These are phyloP conservation scores for Dinochytrium kinnereticum DNA, from an alignment of 371 early-diverging fungal species.

Conservation along the genomic window DNA sequence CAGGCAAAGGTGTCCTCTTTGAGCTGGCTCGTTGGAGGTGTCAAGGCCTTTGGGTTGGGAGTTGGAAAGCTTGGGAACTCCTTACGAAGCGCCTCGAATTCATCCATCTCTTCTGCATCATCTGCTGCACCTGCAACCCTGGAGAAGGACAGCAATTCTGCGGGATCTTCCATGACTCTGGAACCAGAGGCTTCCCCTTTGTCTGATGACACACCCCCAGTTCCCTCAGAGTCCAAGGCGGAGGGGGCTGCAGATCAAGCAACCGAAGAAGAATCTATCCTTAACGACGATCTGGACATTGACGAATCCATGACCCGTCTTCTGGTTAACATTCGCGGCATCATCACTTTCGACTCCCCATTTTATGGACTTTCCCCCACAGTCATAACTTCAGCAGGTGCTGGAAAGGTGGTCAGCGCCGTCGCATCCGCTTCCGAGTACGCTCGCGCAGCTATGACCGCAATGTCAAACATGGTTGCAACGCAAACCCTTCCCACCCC, in stretches of 20 bases:
- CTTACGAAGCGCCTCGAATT: neutral
- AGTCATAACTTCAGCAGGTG: conserved; percentile 41
- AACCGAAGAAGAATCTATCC: neutral
- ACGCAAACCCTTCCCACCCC: neutral
- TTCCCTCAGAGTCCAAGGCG: neutral
- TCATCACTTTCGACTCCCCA: conserved; percentile 53
- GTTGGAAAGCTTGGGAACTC: conserved; percentile 3
- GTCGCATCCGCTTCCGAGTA: conserved; percentile 19
- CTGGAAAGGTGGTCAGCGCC: conserved; percentile 31
- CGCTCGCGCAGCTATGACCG: neutral
- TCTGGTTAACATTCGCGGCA: conserved; percentile 47
- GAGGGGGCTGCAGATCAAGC: neutral
- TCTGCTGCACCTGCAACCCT: too few species aligned
- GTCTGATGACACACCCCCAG: neutral
- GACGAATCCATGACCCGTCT: conserved; percentile 29
- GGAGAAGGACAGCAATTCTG: neutral
- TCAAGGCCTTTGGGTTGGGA: neutral
- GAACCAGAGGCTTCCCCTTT: neutral
- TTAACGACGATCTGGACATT: neutral
- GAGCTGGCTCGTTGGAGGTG: neutral
- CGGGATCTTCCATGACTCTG: neutral
- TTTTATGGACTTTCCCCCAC: conserved; percentile 47
- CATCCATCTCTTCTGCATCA: neutral
- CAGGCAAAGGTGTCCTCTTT: neutral
- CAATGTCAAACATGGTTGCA: neutral